A percentile compares a stretch with the other conserved stretches of the same genome.
These are phyloP conservation scores for Lepiota brunneoincarnata DNA, from an alignment of 768 basidiomycete genomes.

Conservation along the genomic window DNA sequence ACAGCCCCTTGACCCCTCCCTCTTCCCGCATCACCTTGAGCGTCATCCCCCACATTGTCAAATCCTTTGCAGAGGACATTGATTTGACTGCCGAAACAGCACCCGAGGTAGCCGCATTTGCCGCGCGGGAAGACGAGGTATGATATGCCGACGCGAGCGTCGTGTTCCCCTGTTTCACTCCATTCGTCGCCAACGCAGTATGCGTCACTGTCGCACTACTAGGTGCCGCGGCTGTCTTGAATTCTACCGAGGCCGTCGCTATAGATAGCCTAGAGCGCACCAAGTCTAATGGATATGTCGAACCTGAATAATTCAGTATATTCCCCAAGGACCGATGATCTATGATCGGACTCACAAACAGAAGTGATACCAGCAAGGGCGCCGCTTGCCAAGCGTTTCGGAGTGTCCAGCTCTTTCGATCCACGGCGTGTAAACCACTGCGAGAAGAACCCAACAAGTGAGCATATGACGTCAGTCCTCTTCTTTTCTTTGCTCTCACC, in stretches of 20 bases:
- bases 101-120: slow-evolving; percentile 18
- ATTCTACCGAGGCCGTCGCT: slow-evolving; percentile 69
- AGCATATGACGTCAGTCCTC: slow-evolving; percentile 29
- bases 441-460: slow-evolving; percentile 1
- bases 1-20: slow-evolving; percentile 83
- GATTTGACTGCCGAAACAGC: slow-evolving; percentile 23
- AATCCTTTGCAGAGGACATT: slow-evolving; percentile 46
- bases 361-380: slow-evolving; percentile 93
- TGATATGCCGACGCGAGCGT: slow-evolving; percentile 54
- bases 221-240: slow-evolving; percentile 25
- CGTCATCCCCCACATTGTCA: slow-evolving; percentile 87
- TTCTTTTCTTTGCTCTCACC: slow-evolving; percentile 34
- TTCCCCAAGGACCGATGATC: background rate
- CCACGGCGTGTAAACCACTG: slow-evolving; percentile 74
- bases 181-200: slow-evolving; percentile 20
- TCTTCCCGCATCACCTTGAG: slow-evolving; percentile 88
- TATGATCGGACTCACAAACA: slow-evolving; percentile 60
- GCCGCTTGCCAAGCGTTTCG: slow-evolving; percentile 80
- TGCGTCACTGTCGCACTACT: slow-evolving; percentile 23
- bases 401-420: slow-evolving; percentile 79
- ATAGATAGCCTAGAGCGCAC: slow-evolving; percentile 91
- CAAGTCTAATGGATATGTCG: slow-evolving; percentile 92
- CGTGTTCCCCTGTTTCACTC: slow-evolving; percentile 26
- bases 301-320: slow-evolving; percentile 40
- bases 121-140: slow-evolving; percentile 39